A percentile compares a stretch with the other conserved stretches of the same genome.
Conservation (phyloP, 768 basidiomycete genomes). For the Lyophyllum shimeji region DNA sequence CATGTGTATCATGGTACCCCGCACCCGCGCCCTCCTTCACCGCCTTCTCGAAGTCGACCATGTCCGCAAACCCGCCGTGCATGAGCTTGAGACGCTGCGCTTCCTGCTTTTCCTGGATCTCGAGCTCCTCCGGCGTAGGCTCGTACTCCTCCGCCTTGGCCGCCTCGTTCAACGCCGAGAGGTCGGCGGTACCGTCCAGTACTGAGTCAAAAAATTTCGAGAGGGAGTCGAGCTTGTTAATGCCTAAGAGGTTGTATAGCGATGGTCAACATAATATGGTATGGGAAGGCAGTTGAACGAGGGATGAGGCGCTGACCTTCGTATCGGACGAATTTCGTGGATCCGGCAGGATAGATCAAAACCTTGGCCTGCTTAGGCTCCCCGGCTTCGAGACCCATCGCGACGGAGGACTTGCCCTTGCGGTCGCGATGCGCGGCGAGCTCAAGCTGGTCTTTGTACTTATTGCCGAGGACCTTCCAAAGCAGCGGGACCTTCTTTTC, state of each 20-base stretch:
- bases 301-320: conserved; percentile 47
- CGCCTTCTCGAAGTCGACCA: conserved; percentile 54
- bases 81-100: conserved; percentile 51
- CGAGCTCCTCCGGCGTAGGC: conserved; percentile 39
- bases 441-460: conserved; percentile 59
- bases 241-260: conserved; percentile 40
- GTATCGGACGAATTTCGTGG: conserved; percentile 57
- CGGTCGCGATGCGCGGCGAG: conserved; percentile 69
- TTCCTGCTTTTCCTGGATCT: conserved; percentile 51
- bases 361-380: conserved; percentile 63
- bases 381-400: conserved; percentile 58
- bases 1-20: conserved; percentile 43
- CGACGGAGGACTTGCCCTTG: conserved; percentile 55
- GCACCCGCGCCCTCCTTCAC: conserved; percentile 39
- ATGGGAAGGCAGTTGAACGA: not conserved
- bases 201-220: conserved; percentile 73
- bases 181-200: conserved; percentile 64
- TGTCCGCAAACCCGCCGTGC: conserved; percentile 48
- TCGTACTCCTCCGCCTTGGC: conserved; percentile 41
- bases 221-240: conserved; percentile 72
- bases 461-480: conserved; percentile 79
- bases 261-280: not conserved
- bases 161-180: conserved; percentile 41
- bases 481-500: conserved; percentile 75
- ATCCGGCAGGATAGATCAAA: conserved; percentile 66